Evolutionary conservation across 345 rosid genomes (phyloP).

Genomic region (Capsella bursapastoris): DNA sequence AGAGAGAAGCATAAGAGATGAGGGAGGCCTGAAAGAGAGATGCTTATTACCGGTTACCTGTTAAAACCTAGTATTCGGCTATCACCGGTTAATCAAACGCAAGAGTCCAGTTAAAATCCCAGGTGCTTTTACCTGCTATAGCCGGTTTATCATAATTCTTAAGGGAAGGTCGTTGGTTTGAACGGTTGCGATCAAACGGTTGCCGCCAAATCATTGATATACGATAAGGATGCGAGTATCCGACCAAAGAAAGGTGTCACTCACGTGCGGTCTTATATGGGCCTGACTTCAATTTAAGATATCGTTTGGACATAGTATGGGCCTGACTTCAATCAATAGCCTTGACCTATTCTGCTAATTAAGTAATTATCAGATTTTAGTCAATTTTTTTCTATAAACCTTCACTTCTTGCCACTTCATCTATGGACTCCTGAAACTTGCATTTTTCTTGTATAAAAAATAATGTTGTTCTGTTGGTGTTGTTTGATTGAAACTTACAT

Average conservation of each 20-base stretch:
- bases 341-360: too few species aligned
- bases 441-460: too few species aligned
- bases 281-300: not conserved
- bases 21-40: not conserved
- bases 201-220: slow-evolving; percentile 48
- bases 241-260: slow-evolving; percentile 7
- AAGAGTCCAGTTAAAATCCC: not conserved
- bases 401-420: too few species aligned
- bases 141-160: slow-evolving; percentile 44
- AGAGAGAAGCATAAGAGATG: not conserved
- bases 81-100: slow-evolving; percentile 27
- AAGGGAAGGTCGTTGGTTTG: slow-evolving; percentile 39
- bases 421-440: too few species aligned
- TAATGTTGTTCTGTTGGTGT: too few species aligned
- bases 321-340: not conserved
- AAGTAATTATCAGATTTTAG: too few species aligned
- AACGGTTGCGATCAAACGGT: slow-evolving; percentile 54
- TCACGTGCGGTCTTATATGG: slow-evolving; percentile 28
- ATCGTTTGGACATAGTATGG: not conserved
- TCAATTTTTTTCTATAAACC: too few species aligned
- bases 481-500: too few species aligned
- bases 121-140: slow-evolving; percentile 51
- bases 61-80: slow-evolving; percentile 24
- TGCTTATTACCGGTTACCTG: slow-evolving; percentile 53
- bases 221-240: slow-evolving; percentile 35